A percentile compares a stretch with the other conserved stretches of the same genome.
These are phyloP conservation scores for Diaporthe sp. DNA, from an alignment of 2,329 filamentous ascomycete genomes.

Conservation along the genomic window DNA sequence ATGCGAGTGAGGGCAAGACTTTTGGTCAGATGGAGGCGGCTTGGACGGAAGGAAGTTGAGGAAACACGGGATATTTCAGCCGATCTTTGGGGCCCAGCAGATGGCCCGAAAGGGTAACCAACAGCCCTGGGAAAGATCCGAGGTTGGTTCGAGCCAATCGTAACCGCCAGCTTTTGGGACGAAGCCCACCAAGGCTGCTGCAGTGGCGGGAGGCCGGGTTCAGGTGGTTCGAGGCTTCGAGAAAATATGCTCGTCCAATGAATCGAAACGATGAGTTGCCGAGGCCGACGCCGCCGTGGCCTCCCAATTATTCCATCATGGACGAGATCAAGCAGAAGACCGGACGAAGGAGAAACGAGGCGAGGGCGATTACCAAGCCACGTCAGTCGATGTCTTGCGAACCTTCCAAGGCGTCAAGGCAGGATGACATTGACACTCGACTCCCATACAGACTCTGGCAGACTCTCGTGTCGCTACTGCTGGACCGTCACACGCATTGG, in stretches of 20 bases:
- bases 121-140: conserved; percentile 19
- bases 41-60: conserved; percentile 27
- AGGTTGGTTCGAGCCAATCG: conserved; percentile 24
- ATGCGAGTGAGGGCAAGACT: conserved; percentile 5
- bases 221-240: neutral
- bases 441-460: neutral
- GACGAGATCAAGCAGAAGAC: conserved; percentile 22
- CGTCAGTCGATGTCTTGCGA: conserved; percentile 14
- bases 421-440: neutral
- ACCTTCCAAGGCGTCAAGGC: neutral
- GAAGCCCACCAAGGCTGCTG: conserved; percentile 4
- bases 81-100: conserved; percentile 20
- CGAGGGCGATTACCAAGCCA: conserved; percentile 10
- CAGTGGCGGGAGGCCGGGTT: neutral
- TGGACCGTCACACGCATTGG: neutral
- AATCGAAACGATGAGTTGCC: conserved; percentile 21
- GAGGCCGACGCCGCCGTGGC: conserved; percentile 14
- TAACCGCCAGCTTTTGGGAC: conserved; percentile 6
- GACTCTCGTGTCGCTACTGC: neutral
- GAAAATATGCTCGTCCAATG: conserved; percentile 20
- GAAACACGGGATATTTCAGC: conserved; percentile 32
- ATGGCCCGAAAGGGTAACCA: conserved; percentile 14
- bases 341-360: conserved; percentile 23
- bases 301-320: conserved; percentile 14
- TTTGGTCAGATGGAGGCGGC: conserved; percentile 4